Evolutionary conservation across 2,329 filamentous ascomycete species (phyloP), one percentile per base, ranked within the genome.

Genomic region (Trichophyton verrucosum): DNA sequence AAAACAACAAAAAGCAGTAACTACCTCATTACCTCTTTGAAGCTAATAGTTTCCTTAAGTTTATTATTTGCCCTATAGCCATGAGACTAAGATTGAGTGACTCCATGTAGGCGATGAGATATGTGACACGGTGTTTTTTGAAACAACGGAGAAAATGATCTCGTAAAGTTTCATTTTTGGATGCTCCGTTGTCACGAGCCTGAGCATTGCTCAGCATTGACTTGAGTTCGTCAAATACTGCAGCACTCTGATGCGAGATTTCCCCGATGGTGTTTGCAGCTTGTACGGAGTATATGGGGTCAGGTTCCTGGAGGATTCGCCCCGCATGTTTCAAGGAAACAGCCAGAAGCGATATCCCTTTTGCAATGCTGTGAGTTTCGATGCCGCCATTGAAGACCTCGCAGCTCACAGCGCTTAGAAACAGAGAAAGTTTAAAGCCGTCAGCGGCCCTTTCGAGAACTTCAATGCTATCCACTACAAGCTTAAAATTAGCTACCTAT

Each of bases 361-460:
- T 76, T 11, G 74, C 73, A 57, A 77, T 75, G 62, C 68, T 72
- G 60, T 76, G 73, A 51, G 76, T 73, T 61, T 76, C 74, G 57
- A 73, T 66, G 15, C 72, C 70, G 4, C 71, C 71, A 61, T 70
- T 71, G 5, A 72, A 71, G 33, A 76, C 68, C 64, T 75, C 73
- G 61, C 71, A 73, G 57, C 70, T 72, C n/a, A 76, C 71, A 11
- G 73, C 74, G 64, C 76, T 76, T 4, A 77, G 66, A 17, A 75
- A 67, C 11, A 76, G 66, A 5, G 74, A 76, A 9, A 76, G 71
- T 44, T 73, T 70, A 62, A 75, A 72, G 24, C 74, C 75, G 11
- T 65, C 67, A n/a, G 65, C 65, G 3, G 44, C 44, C 20, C 27
- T 36, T 38, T 56, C 53, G 27, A 56, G 53, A 7, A 56, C 33